Evolutionary conservation across 2,329 filamentous ascomycete genomes (phyloP).

Genomic region (Aureobasidium sp.): DNA sequence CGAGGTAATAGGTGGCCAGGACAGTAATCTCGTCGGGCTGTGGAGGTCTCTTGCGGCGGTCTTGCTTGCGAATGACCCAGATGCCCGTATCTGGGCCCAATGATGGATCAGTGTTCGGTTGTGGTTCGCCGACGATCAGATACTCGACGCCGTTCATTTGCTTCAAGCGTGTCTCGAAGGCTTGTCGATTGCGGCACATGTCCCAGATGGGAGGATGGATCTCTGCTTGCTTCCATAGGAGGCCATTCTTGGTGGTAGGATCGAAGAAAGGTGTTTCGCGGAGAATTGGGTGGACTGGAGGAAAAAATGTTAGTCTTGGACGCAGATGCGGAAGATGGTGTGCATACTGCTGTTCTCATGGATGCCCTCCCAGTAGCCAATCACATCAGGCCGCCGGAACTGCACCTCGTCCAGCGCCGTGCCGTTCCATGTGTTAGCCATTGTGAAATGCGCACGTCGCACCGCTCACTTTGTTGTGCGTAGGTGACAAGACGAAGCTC

Average conservation of each 20-base stretch:
- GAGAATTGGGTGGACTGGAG: conserved; percentile 52
- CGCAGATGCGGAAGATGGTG: background rate
- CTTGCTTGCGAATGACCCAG: conserved; percentile 55
- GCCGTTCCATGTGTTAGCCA: conserved; percentile 7
- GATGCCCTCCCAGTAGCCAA: conserved; percentile 18
- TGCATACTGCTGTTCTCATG: conserved; percentile 16
- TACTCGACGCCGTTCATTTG: conserved; percentile 54
- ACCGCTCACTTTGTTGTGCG: background rate
- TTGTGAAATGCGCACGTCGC: background rate
- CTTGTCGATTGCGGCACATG: conserved; percentile 48
- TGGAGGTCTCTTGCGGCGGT: conserved; percentile 38
- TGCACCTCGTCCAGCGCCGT: conserved; percentile 19
- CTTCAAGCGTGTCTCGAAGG: conserved; percentile 49
- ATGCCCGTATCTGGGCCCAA: conserved; percentile 37
- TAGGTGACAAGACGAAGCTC: background rate
- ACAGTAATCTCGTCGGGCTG: conserved; percentile 45
- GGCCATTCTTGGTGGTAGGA: conserved; percentile 52
- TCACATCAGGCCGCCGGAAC: conserved; percentile 16
- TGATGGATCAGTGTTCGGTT: conserved; percentile 34
- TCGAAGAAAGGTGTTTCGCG: conserved; percentile 59
- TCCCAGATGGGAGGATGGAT: conserved; percentile 43
- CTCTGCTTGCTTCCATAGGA: conserved; percentile 46
- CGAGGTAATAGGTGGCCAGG: conserved; percentile 53
- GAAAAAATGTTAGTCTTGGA: background rate
- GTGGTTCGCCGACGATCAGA: conserved; percentile 52